phyloP scores from a whole-genome alignment of 768 basidiomycete genomes.

The Hericium alpestre region DNA sequence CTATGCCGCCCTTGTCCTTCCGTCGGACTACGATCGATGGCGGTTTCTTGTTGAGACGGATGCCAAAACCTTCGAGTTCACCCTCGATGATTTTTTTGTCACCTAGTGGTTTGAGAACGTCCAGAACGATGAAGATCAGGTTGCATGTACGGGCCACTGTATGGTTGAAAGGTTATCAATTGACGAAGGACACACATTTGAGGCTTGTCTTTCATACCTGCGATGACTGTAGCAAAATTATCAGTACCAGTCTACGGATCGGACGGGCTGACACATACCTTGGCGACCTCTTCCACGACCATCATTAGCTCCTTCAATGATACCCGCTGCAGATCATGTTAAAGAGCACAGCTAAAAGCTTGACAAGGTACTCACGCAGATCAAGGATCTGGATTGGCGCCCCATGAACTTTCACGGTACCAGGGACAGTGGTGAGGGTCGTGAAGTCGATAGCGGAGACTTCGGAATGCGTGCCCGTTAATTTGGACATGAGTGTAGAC shows the following conservation, averaged over 20 bases:
- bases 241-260: background rate
- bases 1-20: conserved; percentile 87
- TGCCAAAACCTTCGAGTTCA: conserved; percentile 97
- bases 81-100: conserved; percentile 87
- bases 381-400: conserved; percentile 94
- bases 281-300: conserved; percentile 94
- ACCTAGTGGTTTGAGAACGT: conserved; percentile 94
- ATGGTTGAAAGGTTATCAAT: background rate
- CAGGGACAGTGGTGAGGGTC: conserved; percentile 89
- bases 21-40: conserved; percentile 75
- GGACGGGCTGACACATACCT: conserved; percentile 34
- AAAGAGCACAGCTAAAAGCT: background rate
- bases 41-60: conserved; percentile 89
- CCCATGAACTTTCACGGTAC: conserved; percentile 89
- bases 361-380: conserved; percentile 48
- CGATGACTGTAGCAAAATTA: conserved; percentile 45
- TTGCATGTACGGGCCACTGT: conserved; percentile 95
- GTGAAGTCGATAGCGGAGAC: conserved; percentile 97
- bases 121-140: conserved; percentile 95
- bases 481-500: conserved; percentile 91
- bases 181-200: background rate
- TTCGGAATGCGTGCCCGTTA: conserved; percentile 95
- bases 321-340: conserved; percentile 56
- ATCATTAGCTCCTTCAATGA: conserved; percentile 96
- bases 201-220: conserved; percentile 38